Evolutionary conservation across 805 yeast genomes (phyloP).

Genomic region (Wickerhamomyces alni): DNA sequence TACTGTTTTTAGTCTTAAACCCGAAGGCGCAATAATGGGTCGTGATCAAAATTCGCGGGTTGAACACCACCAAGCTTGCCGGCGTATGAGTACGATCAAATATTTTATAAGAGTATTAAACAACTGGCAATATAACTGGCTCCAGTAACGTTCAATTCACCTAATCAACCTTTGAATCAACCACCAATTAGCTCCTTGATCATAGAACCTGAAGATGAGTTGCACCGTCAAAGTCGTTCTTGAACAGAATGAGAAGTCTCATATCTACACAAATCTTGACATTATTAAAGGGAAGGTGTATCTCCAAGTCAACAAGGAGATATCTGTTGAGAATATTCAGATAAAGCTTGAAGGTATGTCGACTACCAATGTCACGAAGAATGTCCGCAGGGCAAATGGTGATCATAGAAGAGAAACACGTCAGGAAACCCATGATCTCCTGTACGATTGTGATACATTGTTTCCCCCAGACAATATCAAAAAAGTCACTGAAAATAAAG

Average conservation of each 20-base stretch:
- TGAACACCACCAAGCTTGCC: too few relatives aligned
- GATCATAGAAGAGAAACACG: conserved; percentile 3
- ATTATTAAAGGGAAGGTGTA: conserved; percentile 11
- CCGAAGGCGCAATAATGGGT: too few relatives aligned
- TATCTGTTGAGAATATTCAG: conserved; percentile 40
- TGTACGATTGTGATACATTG: conserved; percentile 43
- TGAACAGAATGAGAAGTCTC: background rate
- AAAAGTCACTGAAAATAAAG: conserved; percentile 31
- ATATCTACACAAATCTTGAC: conserved; percentile 11
- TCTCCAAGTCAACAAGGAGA: conserved; percentile 21
- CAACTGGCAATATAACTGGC: too few relatives aligned
- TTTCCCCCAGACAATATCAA: conserved; percentile 48
- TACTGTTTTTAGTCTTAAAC: too few relatives aligned
- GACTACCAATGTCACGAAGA: conserved; percentile 29
- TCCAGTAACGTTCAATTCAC: too few relatives aligned
- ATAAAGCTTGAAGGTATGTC: conserved; percentile 49
- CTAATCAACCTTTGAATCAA: too few relatives aligned
- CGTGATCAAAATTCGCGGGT: too few relatives aligned
- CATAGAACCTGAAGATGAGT: too few relatives aligned
- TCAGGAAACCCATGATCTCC: conserved; percentile 31
- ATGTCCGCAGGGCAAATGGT: conserved; percentile 4
- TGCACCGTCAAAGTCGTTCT: background rate
- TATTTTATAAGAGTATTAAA: too few relatives aligned
- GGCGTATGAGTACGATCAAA: too few relatives aligned
- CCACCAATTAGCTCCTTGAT: too few relatives aligned